Evolutionary conservation across 169 alveolate genomes (phyloP), one percentile per base, ranked within the genome.

Genomic region (Plasmodium gaboni): DNA sequence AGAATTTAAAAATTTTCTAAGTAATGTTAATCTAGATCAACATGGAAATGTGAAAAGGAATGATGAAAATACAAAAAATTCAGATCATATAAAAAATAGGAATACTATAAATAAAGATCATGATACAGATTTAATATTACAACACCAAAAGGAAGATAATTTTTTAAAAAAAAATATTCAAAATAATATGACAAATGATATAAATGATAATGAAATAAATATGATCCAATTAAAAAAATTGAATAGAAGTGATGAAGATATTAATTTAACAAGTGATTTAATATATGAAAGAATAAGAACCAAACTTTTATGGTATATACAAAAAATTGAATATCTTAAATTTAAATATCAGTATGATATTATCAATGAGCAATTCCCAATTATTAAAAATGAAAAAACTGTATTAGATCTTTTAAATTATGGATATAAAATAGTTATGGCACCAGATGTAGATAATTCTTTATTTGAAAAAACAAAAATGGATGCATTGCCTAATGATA

Each of bases 381-480:
- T 80, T 19, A 70, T 67, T 42, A 80, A 80, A 80, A 80, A 55
- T 53, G 90, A 80, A 26, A 67, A 67, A 65, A 80, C 90, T 0
- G 73, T 80, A 51, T 24, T 80, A 60, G 90, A 80, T 28, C 22
- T 80, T 2, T 15, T 80, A 12, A 80, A 67, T 46, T 80, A 67
- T 42, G 83, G 83, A 2, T 80, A 80, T 57, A 80, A 68, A 46
- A 65, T 68, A 6, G 90, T 67, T 67, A 80, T 80, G 2, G 48
- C 83, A 9, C 90, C 90, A 9, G 83, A 80, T 24, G 72, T 80
- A 7, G 90, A 80, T 17, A 80, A 80, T 32, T 80, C 90, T 7
- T 24, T 80, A 8, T 80, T 80, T 50, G 60, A 80, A 4, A 57
- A 80, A 46, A 28, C 53, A 15, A 28, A 38, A 0, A n/a, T 55